These are phyloP conservation scores for Handroanthus guayacan DNA, from an alignment of 257 asterid genomes.

Conservation along the genomic window DNA sequence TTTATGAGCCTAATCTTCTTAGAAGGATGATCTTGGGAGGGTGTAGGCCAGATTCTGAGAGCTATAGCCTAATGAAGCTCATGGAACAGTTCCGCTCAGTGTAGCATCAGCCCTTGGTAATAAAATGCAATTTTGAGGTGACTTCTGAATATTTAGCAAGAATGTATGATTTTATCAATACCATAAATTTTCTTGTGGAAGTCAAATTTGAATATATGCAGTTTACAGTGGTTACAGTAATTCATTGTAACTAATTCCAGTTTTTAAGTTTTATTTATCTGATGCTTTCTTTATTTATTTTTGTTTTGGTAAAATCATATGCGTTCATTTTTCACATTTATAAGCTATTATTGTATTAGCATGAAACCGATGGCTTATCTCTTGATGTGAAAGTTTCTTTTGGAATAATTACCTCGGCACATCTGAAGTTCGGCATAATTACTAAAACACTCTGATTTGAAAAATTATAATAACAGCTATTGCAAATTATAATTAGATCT, in stretches of 20 bases:
- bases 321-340: background rate
- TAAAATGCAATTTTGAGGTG: background rate
- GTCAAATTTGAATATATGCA: background rate
- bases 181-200: background rate
- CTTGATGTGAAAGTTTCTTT: background rate
- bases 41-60: slow-evolving; percentile 89
- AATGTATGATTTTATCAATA: background rate
- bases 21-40: slow-evolving; percentile 93
- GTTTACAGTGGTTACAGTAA: background rate
- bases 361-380: background rate
- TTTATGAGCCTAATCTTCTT: slow-evolving; percentile 74
- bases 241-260: background rate
- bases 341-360: background rate
- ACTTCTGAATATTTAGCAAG: background rate
- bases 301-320: background rate
- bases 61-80: slow-evolving; percentile 80
- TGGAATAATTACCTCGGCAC: too few relatives aligned
- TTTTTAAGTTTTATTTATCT: background rate
- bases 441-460: too few relatives aligned
- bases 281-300: background rate
- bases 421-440: too few relatives aligned
- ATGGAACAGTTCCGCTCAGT: slow-evolving; percentile 60
- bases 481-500: too few relatives aligned
- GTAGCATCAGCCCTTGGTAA: slow-evolving; percentile 26
- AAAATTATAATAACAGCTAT: too few relatives aligned